Conservation (phyloP, 75 land plant species). For the Azolla pinnata region DNA sequence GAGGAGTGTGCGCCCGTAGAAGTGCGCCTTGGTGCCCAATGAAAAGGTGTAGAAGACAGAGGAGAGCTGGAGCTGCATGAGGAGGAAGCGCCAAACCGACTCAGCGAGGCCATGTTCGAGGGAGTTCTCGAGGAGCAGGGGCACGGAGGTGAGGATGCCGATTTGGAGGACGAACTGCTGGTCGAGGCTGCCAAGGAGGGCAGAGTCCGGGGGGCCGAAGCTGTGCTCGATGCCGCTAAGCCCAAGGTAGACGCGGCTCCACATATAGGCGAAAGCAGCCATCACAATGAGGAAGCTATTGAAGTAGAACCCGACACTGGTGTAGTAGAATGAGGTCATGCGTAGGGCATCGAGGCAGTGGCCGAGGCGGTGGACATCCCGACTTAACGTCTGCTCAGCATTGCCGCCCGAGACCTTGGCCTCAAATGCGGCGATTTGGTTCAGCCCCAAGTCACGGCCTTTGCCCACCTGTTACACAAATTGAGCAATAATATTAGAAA, state of each 20-base stretch:
- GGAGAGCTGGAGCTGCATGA: slow-evolving; percentile 39
- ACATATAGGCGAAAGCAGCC: slow-evolving; percentile 9
- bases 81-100: slow-evolving; percentile 26
- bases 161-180: slow-evolving; percentile 38
- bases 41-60: slow-evolving; percentile 28
- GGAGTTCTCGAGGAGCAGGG: slow-evolving; percentile 35
- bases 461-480: slow-evolving; percentile 74
- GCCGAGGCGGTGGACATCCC: slow-evolving; percentile 89
- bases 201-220: slow-evolving; percentile 11
- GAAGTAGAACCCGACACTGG: slow-evolving; percentile 24
- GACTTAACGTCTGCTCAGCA: slow-evolving; percentile 89
- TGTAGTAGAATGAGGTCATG: slow-evolving; percentile 22
- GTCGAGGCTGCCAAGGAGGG: slow-evolving; percentile 25
- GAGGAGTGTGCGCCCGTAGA: slow-evolving; percentile 11
- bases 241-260: slow-evolving; percentile 12
- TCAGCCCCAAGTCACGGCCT: slow-evolving; percentile 92
- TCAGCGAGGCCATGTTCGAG: slow-evolving; percentile 27
- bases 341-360: slow-evolving; percentile 47
- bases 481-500: neutral
- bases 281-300: slow-evolving; percentile 5
- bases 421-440: slow-evolving; percentile 94
- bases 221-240: slow-evolving; percentile 8
- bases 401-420: slow-evolving; percentile 95
- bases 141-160: slow-evolving; percentile 34
- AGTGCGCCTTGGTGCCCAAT: slow-evolving; percentile 14